phyloP scores from a whole-genome alignment of 768 basidiomycete species.

The Mrakia blollopis region DNA sequence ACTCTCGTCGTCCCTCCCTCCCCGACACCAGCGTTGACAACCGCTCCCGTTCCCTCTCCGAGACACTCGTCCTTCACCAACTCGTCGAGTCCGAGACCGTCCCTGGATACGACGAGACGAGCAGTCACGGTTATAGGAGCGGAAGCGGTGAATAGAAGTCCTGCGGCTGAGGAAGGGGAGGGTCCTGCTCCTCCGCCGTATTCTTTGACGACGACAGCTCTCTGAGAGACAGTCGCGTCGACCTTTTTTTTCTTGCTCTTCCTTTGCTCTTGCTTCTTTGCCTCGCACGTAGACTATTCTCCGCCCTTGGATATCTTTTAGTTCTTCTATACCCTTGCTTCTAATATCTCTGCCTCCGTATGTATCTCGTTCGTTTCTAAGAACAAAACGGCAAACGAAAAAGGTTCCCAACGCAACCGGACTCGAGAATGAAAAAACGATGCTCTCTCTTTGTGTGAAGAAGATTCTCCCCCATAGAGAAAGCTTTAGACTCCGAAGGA shows the following conservation, averaged over 20 bases:
- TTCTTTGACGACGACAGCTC: neutral
- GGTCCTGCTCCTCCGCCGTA: slow-evolving; percentile 6
- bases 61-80: neutral
- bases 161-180: neutral
- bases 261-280: neutral
- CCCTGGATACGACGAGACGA: neutral
- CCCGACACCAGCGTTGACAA: neutral
- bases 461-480: too few relatives aligned
- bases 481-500: too few relatives aligned
- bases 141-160: neutral
- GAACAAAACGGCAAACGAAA: too few relatives aligned
- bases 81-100: neutral
- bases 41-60: neutral
- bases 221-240: neutral
- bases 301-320: too few relatives aligned
- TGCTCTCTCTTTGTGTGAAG: too few relatives aligned
- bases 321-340: too few relatives aligned
- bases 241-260: neutral
- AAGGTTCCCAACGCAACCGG: too few relatives aligned
- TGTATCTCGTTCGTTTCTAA: too few relatives aligned
- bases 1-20: neutral
- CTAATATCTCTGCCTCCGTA: too few relatives aligned
- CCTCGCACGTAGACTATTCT: too few relatives aligned
- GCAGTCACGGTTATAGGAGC: neutral
- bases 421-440: too few relatives aligned